phyloP scores from a whole-genome alignment of 2,329 filamentous ascomycete genomes.

The Aspergillus japonicus region DNA sequence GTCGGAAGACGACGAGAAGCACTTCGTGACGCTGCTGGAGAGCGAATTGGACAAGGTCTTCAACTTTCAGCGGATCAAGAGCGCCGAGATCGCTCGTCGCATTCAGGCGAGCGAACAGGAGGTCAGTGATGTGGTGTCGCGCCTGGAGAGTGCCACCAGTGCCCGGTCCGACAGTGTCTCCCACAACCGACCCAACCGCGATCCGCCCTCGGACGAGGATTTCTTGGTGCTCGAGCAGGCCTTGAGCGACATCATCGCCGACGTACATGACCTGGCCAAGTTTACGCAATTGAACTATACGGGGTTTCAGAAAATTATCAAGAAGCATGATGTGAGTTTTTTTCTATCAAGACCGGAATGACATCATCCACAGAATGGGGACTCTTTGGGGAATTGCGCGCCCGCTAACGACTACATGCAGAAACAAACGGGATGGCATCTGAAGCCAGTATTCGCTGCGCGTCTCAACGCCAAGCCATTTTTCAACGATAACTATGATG shows the following conservation, averaged over 20 bases:
- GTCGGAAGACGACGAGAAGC: constrained; percentile 87
- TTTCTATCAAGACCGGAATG: neutral
- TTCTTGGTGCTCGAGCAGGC: constrained; percentile 93
- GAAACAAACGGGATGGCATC: constrained; percentile 93
- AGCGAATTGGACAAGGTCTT: constrained; percentile 95
- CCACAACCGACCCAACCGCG: constrained; percentile 23
- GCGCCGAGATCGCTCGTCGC: constrained; percentile 87
- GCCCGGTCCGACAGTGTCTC: constrained; percentile 33
- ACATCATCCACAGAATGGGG: neutral
- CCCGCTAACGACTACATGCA: constrained; percentile 36
- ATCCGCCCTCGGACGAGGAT: constrained; percentile 75
- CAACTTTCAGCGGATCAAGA: constrained; percentile 95
- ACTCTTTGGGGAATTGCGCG: neutral
- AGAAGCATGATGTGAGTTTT: constrained; percentile 87
- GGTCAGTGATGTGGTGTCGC: constrained; percentile 80
- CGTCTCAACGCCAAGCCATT: constrained; percentile 95
- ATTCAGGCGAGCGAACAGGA: constrained; percentile 87
- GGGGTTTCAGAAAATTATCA: constrained; percentile 99
- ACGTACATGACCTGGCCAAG: constrained; percentile 96
- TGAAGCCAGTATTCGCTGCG: constrained; percentile 93
- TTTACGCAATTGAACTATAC: constrained; percentile 99
- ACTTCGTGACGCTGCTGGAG: constrained; percentile 84
- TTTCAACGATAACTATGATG: constrained; percentile 98
- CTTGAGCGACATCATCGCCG: constrained; percentile 94
- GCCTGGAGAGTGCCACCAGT: constrained; percentile 60